Evolutionary conservation across 2,329 filamentous ascomycete species (phyloP).

Genomic region (Domatiomyces globalis): DNA sequence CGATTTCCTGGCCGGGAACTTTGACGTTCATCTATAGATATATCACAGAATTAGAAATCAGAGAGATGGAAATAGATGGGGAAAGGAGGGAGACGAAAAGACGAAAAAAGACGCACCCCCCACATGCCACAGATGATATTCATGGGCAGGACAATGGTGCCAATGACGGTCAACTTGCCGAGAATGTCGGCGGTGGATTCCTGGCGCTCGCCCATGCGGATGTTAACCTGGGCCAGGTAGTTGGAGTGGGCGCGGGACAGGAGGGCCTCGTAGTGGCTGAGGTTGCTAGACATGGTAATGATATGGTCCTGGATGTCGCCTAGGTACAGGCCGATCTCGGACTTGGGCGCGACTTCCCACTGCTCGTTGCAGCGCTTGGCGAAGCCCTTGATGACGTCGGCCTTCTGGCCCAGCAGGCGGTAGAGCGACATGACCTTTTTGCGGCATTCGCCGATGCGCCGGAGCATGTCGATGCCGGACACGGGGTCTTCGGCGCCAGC

Average conservation of each 20-base stretch:
- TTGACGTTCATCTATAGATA: constrained; percentile 51
- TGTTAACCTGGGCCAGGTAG: constrained; percentile 98
- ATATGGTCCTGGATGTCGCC: constrained; percentile 99
- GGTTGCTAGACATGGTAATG: constrained; percentile 92
- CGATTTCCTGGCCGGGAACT: constrained; percentile 79
- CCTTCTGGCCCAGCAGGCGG: constrained; percentile 85
- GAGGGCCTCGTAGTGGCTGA: constrained; percentile 95
- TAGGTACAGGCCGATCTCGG: constrained; percentile 92
- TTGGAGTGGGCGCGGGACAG: constrained; percentile 84
- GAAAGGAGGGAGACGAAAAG: background rate
- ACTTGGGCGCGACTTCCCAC: constrained; percentile 88
- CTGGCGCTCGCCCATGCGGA: constrained; percentile 94
- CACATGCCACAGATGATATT: constrained; percentile 97
- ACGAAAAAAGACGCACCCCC: constrained; percentile 30
- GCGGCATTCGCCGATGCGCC: constrained; percentile 79
- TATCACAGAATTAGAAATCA: background rate
- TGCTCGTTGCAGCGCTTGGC: constrained; percentile 98
- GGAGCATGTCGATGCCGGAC: constrained; percentile 65
- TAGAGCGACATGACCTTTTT: constrained; percentile 98
- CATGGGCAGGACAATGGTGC: constrained; percentile 95
- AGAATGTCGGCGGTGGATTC: constrained; percentile 91
- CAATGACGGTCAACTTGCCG: constrained; percentile 84
- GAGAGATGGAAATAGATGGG: no score
- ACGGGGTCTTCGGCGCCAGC: constrained; percentile 32
- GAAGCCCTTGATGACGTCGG: constrained; percentile 91